Evolutionary conservation across 768 basidiomycete genomes (phyloP).

Genomic region (Boletus vermiculosoides): DNA sequence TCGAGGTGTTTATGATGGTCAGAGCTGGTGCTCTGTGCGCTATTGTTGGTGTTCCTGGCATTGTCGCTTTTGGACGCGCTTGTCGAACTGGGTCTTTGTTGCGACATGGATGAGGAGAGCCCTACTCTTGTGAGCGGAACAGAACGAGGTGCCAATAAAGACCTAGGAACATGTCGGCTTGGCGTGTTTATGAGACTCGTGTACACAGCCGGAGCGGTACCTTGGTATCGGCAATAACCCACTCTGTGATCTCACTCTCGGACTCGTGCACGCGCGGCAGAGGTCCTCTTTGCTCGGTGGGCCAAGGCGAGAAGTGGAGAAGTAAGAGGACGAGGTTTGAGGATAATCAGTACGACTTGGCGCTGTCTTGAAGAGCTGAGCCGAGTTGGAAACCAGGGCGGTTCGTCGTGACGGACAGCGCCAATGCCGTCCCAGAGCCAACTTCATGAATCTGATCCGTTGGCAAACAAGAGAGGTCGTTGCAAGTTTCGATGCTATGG

Average conservation of each 20-base stretch:
- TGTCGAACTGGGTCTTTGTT: slow-evolving; percentile 20
- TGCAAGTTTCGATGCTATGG: slow-evolving; percentile 6
- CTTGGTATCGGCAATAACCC: slow-evolving; percentile 12
- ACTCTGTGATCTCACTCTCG: not conserved
- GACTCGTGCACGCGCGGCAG: not conserved
- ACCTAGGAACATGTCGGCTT: slow-evolving; percentile 18
- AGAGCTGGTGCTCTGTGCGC: slow-evolving; percentile 23
- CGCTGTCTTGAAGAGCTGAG: slow-evolving; percentile 4
- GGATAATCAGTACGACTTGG: not conserved
- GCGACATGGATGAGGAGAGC: slow-evolving; percentile 20
- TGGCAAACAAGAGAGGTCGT: not conserved
- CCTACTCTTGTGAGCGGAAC: not conserved
- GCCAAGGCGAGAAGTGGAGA: not conserved
- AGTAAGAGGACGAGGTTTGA: not conserved
- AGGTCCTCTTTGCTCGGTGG: not conserved
- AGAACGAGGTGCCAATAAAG: not conserved
- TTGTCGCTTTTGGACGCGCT: slow-evolving; percentile 19
- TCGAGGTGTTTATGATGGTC: slow-evolving; percentile 37
- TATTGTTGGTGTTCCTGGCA: slow-evolving; percentile 26
- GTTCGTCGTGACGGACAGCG: slow-evolving; percentile 9
- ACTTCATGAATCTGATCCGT: slow-evolving; percentile 15
- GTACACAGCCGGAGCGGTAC: slow-evolving; percentile 1
- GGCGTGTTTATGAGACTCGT: slow-evolving; percentile 5
- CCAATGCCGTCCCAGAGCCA: slow-evolving; percentile 12
- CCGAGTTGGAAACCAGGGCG: slow-evolving; percentile 15